A percentile compares a stretch with the other conserved stretches of the same genome.
These are phyloP conservation scores for Trichomonas tenax DNA, from an alignment of 208 protist species.

Conservation along the genomic window DNA sequence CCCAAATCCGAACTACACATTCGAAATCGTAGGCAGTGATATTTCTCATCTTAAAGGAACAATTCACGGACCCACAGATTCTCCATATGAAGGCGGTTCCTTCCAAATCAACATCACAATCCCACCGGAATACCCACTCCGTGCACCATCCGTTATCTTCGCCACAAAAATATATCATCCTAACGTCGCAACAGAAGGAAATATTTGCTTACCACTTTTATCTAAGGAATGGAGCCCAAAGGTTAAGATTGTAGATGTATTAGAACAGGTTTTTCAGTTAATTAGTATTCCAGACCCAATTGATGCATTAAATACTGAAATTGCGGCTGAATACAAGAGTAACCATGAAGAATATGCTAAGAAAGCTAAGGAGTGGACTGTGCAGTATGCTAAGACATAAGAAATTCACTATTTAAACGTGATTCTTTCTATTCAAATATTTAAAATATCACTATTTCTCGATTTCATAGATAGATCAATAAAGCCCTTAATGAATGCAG, in stretches of 20 bases:
- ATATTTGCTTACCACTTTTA: background rate
- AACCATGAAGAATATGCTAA: background rate
- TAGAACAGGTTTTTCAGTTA: background rate
- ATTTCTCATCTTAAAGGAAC: background rate
- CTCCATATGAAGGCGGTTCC: slow-evolving; percentile 25
- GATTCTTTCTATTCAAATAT: background rate
- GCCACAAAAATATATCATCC: slow-evolving; percentile 19
- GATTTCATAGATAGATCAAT: background rate
- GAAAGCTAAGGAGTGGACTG: background rate
- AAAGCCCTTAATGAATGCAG: too few relatives aligned
- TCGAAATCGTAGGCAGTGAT: background rate
- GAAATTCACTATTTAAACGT: background rate
- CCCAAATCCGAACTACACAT: background rate
- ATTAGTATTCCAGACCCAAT: slow-evolving; percentile 23
- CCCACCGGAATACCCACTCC: slow-evolving; percentile 25
- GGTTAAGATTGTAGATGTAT: background rate
- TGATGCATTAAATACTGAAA: slow-evolving; percentile 22
- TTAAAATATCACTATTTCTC: background rate
- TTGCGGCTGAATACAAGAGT: slow-evolving; percentile 26
- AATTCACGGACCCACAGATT: slow-evolving; percentile 21
- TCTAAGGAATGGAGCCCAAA: background rate
- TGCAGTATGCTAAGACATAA: background rate
- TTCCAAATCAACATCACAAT: slow-evolving; percentile 22
- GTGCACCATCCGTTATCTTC: slow-evolving; percentile 21
- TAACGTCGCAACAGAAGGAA: background rate